Conservation (phyloP, 2,329 filamentous ascomycete genomes). For the Didymella pomorum region DNA sequence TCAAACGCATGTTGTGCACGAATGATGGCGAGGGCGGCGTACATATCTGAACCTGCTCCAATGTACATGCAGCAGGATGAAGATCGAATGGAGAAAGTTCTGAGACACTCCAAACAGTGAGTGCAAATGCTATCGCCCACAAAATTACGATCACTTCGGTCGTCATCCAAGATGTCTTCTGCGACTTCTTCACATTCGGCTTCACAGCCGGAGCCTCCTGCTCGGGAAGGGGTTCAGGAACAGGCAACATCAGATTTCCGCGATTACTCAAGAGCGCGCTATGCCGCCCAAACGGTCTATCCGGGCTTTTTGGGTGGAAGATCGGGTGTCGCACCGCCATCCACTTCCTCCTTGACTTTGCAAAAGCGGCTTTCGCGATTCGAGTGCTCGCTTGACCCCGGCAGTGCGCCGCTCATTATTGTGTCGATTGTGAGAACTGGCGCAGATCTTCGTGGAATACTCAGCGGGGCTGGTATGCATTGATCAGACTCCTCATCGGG, state of each 20-base stretch:
- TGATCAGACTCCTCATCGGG: background rate
- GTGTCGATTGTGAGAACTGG: background rate
- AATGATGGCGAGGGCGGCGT: background rate
- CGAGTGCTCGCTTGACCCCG: background rate
- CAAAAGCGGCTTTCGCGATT: background rate
- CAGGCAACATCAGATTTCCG: background rate
- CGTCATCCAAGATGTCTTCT: background rate
- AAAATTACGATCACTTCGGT: background rate
- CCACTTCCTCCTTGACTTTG: background rate
- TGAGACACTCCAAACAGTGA: background rate
- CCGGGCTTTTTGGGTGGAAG: background rate
- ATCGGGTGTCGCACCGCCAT: background rate
- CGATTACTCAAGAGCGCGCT: background rate
- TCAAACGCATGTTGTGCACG: background rate
- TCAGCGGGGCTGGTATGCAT: background rate
- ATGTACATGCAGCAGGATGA: background rate
- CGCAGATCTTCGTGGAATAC: background rate
- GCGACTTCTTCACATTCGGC: background rate
- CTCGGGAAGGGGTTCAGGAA: background rate
- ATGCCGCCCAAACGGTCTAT: background rate
- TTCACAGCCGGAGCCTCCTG: background rate
- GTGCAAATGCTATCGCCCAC: background rate
- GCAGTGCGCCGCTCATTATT: background rate
- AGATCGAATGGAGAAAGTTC: background rate
- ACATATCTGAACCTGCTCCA: background rate